Evolutionary conservation across 2,329 filamentous ascomycete genomes (phyloP), one percentile per base, ranked within the genome.

Genomic region (Neonectria punicea): DNA sequence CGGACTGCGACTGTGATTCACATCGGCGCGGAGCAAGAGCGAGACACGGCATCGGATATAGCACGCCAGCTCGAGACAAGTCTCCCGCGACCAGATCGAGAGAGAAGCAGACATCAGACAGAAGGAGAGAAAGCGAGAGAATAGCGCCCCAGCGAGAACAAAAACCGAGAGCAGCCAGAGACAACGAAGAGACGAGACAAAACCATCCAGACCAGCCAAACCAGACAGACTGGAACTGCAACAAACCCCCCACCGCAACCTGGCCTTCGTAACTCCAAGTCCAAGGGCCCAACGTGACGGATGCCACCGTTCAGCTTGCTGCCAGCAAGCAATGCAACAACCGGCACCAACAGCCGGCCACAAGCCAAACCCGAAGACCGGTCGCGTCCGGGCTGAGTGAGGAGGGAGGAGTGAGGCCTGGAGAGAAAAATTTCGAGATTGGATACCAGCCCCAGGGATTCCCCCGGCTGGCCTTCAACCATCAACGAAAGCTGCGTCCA

Each of bases 401-500:
- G 34, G 34, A 36, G 34, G 10, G 32, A 36, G 32, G 32, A 36
- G 34, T 36, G 63, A 74, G 62, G 67, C 66, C 67, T 66, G 61
- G 67, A 63, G 65, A 53, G 64, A 66, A 65, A 69, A 70, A 73
- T 67, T 65, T 72, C 60, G 72, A 74, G 72, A 74, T 74, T 73
- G 70, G 66, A 66, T 65, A 46, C 70, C 57, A 57, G 63, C 67
- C 39, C 60, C 72, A 74, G 65, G 72, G 72, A 73, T 73, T 34
- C 28, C 67, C 72, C 71, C 63, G 63, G 65, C 13, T 67, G 56
- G 34, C 39, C 30, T 59, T 68, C 58, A 49, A 55, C 49, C 61
- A 65, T 66, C 63, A 58, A 58, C 47, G 54, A 59, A 53, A 50
- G 51, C 61, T 70, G 41, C 54, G 20, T 36, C 58, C 72, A 63